phyloP scores from a whole-genome alignment of 257 asterid species.

The Thymus quinquecostatus region DNA sequence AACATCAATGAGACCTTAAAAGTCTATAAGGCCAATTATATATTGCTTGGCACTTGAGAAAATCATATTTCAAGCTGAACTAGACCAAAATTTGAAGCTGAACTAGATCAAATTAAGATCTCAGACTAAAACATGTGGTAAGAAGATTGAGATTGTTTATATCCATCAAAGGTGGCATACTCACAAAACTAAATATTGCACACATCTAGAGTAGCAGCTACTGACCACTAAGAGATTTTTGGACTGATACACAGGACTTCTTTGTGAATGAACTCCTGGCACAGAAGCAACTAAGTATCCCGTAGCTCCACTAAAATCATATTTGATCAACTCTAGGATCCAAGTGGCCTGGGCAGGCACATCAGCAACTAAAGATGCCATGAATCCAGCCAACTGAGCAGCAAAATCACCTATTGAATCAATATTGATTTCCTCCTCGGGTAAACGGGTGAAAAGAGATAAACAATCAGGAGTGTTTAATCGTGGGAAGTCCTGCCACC shows the following conservation, averaged over 20 bases:
- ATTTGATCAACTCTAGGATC: conserved; percentile 75
- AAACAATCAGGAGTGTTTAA: conserved; percentile 51
- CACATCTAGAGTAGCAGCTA: conserved; percentile 27
- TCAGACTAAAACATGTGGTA: conserved; percentile 3
- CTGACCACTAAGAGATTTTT: conserved; percentile 58
- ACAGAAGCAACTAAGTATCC: conserved; percentile 82
- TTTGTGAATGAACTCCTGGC: conserved; percentile 73
- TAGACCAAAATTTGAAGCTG: not conserved
- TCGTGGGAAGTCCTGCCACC: conserved; percentile 97
- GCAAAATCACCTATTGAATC: conserved; percentile 67
- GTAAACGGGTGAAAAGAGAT: conserved; percentile 67
- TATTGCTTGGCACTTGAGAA: not conserved
- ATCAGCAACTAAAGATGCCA: conserved; percentile 72
- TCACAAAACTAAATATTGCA: conserved; percentile 10
- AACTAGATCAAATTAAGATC: conserved; percentile 5
- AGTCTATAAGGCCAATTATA: conserved; percentile 7
- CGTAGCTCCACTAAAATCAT: conserved; percentile 61
- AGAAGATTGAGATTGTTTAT: conserved; percentile 9
- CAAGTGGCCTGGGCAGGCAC: conserved; percentile 84
- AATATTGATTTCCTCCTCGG: conserved; percentile 43
- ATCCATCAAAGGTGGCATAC: conserved; percentile 8
- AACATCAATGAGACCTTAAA: conserved; percentile 5
- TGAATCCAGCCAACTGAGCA: conserved; percentile 83
- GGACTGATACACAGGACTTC: conserved; percentile 54
- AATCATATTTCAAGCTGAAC: conserved; percentile 10